These are phyloP conservation scores for Berberis thunbergii DNA, from an alignment of 164 flowering plant species.

Conservation along the genomic window DNA sequence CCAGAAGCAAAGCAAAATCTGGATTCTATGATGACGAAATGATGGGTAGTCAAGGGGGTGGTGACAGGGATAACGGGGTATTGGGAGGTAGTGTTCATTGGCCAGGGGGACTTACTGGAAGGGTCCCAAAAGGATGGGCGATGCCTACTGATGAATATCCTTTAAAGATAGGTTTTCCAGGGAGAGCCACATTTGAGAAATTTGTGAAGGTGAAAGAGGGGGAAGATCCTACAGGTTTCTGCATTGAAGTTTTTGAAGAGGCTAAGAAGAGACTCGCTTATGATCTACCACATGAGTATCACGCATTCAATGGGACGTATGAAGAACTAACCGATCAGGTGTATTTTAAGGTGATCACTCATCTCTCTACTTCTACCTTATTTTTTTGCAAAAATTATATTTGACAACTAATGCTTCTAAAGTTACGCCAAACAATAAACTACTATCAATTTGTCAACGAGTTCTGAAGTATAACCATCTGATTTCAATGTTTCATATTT, in stretches of 20 bases:
- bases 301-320: slow-evolving; percentile 16
- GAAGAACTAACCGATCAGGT: slow-evolving; percentile 24
- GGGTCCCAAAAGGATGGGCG: slow-evolving; percentile 41
- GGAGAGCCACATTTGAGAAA: slow-evolving; percentile 21
- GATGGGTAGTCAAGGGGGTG: background rate
- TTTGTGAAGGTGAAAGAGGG: slow-evolving; percentile 35
- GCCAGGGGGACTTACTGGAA: slow-evolving; percentile 9
- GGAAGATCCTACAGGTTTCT: slow-evolving; percentile 28
- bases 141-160: slow-evolving; percentile 27
- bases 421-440: no score
- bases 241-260: slow-evolving; percentile 36
- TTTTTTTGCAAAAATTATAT: no score
- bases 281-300: slow-evolving; percentile 19
- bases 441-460: no score
- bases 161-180: slow-evolving; percentile 45
- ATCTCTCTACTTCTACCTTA: no score
- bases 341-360: slow-evolving; percentile 27
- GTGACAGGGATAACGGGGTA: background rate
- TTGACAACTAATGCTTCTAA: no score
- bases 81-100: slow-evolving; percentile 21
- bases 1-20: slow-evolving; percentile 20
- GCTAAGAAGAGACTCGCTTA: slow-evolving; percentile 22
- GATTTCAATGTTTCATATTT: no score
- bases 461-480: no score
- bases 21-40: slow-evolving; percentile 7